phyloP scores from a whole-genome alignment of 345 rosid genomes.

The Xanthoceras sorbifolium region DNA sequence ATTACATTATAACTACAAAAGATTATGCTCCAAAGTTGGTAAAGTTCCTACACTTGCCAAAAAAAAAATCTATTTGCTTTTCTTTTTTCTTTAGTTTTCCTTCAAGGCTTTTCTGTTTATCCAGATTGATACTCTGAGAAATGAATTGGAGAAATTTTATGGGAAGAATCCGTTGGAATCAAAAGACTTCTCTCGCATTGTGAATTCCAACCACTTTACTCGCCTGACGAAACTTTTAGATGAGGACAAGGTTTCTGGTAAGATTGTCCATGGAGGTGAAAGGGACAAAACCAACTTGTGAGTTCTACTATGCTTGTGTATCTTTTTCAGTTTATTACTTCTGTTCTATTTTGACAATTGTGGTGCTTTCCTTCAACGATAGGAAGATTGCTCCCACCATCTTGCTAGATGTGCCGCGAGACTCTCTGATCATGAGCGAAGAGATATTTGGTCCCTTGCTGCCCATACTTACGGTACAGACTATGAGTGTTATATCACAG shows the following conservation, averaged over 20 bases:
- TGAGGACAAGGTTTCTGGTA: constrained; percentile 79
- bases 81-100: constrained; percentile 17
- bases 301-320: constrained; percentile 33
- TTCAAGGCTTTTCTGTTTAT: constrained; percentile 21
- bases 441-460: constrained; percentile 98
- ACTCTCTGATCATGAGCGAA: constrained; percentile 81
- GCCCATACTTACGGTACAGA: constrained; percentile 69
- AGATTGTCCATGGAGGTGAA: constrained; percentile 81
- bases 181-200: constrained; percentile 79
- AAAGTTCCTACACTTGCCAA: constrained; percentile 30
- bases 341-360: constrained; percentile 1
- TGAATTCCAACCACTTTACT: constrained; percentile 74
- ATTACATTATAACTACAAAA: constrained; percentile 77
- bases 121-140: constrained; percentile 66
- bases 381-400: constrained; percentile 88
- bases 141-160: constrained; percentile 64
- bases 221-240: constrained; percentile 79
- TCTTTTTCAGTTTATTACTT: neutral
- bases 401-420: constrained; percentile 77
- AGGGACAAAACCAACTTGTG: constrained; percentile 67
- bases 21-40: constrained; percentile 75
- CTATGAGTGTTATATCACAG: neutral
- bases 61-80: neutral
- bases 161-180: constrained; percentile 83
- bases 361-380: constrained; percentile 22